Evolutionary conservation across 192 early-diverging fungal species (phyloP).

Genomic region (Lobulomyces angularis): DNA sequence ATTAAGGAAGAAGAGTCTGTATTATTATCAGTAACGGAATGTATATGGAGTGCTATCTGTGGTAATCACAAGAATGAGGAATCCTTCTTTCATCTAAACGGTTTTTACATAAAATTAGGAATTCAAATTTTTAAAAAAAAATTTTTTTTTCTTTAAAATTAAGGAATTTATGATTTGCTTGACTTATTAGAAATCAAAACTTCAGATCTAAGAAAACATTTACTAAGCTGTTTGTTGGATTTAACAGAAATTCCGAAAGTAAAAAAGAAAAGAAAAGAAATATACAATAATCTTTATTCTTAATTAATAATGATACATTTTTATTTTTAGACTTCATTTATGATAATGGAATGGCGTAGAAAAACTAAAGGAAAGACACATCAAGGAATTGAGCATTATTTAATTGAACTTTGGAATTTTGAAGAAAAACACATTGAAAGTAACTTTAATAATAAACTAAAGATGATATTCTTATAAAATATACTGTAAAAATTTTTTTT

Average conservation of each 20-base stretch:
- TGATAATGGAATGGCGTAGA: slow-evolving; percentile 14
- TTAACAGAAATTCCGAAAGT: slow-evolving; percentile 34
- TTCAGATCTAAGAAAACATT: slow-evolving; percentile 14
- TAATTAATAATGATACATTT: background rate
- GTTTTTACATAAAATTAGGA: background rate
- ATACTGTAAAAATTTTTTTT: no score
- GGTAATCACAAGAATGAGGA: slow-evolving; percentile 17
- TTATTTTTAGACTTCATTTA: background rate
- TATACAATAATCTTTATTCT: slow-evolving; percentile 6
- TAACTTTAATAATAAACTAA: no score
- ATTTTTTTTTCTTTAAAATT: slow-evolving; percentile 6
- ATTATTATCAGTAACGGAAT: slow-evolving; percentile 21
- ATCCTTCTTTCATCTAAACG: slow-evolving; percentile 16
- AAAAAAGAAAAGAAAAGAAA: background rate
- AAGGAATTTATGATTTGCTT: slow-evolving; percentile 26
- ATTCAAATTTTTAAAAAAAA: background rate
- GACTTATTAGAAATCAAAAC: slow-evolving; percentile 16
- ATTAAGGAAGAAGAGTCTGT: slow-evolving; percentile 21
- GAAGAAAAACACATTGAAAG: slow-evolving; percentile 26
- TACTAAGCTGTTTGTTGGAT: slow-evolving; percentile 25
- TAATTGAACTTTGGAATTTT: slow-evolving; percentile 24
- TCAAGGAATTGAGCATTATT: slow-evolving; percentile 13
- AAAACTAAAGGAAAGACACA: slow-evolving; percentile 10
- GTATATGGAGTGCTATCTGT: slow-evolving; percentile 33
- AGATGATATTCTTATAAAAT: no score